Evolutionary conservation across 2,329 filamentous ascomycete species (phyloP), one percentile per base, ranked within the genome.

Genomic region (Colletotrichum spaethianum): DNA sequence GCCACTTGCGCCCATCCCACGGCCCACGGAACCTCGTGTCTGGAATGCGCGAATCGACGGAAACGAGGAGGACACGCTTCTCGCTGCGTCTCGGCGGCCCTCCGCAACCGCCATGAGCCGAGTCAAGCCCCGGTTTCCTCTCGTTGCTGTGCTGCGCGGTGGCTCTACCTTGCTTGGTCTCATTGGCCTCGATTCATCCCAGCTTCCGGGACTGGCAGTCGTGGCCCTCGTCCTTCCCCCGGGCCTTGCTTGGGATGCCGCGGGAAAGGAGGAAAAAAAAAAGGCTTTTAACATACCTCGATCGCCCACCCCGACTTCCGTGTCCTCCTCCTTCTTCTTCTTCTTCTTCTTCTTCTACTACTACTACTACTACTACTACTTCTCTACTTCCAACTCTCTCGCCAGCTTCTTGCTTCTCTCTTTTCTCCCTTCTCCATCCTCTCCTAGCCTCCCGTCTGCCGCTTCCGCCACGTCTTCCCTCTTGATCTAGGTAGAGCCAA

Each of bases 41-140:
- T 57, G 63, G 63, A 60, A 66, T 66, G 63, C 61, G 50, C 57
- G 38, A 53, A 56, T 63, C 44, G 36, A 31, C 57, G 55, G 33
- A 40, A 40, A 44, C 42, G 38, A 59, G 56, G 11, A 20, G 23
- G 23, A 28, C 28, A 14, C 26, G 9, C 50, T 18, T 23, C n/a
- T n/a, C n/a, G n/a, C n/a, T n/a, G n/a, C n/a, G n/a, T 11, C 4
- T 28, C 46, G n/a, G 20, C 26, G 18, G 20, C 18, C 36, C 64
- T 62, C 64, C 64, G 64, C 64, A 67, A 67, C 64, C 63, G 63
- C 52, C 52, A 57, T 40, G 52, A 65, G 52, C 63, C 64, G 64
- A 67, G 64, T 67, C 64, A 67, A 20, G 36, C 55, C 64, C 52
- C 52, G 52, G 18, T 8, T 20, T 6, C 42, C 42, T n/a, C 42